Conservation (phyloP, 257 asterid species). For the Capsicum rhomboideum region DNA sequence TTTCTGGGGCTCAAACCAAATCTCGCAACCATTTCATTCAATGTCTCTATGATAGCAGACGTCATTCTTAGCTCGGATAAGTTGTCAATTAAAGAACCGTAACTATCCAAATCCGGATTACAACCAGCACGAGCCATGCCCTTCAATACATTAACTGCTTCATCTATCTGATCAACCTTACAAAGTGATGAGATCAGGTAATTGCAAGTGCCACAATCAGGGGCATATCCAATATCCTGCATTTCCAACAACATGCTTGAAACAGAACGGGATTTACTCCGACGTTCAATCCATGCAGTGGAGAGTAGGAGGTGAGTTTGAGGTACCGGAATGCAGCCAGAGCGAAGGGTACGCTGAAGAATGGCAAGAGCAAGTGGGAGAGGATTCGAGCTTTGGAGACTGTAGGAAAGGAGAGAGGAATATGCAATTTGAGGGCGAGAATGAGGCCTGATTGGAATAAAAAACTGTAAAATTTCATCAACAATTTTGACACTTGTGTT, state of each 20-base stretch:
- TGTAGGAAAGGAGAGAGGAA: conserved; percentile 52
- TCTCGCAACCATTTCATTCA: conserved; percentile 56
- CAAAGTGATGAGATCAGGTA: conserved; percentile 67
- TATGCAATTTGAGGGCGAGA: conserved; percentile 37
- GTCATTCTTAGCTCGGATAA: conserved; percentile 44
- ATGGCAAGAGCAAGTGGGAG: conserved; percentile 60
- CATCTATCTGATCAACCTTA: conserved; percentile 46
- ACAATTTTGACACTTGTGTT: conserved; percentile 24
- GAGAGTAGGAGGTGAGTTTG: conserved; percentile 60
- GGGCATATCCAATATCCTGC: conserved; percentile 56
- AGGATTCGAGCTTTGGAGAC: conserved; percentile 42
- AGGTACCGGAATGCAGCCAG: conserved; percentile 63
- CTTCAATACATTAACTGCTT: conserved; percentile 44
- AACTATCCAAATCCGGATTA: conserved; percentile 60
- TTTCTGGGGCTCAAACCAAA: conserved; percentile 56
- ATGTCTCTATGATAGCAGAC: conserved; percentile 19
- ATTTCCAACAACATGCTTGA: conserved; percentile 36
- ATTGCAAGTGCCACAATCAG: conserved; percentile 66
- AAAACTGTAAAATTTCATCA: conserved; percentile 53
- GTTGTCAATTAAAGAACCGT: conserved; percentile 42
- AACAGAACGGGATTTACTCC: conserved; percentile 21
- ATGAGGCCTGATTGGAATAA: conserved; percentile 58
- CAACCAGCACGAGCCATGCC: conserved; percentile 61
- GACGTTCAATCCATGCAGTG: conserved; percentile 45
- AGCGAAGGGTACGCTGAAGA: conserved; percentile 63